Evolutionary conservation across 2,329 filamentous ascomycete genomes (phyloP).

Genomic region (Bipolaris oryzae): DNA sequence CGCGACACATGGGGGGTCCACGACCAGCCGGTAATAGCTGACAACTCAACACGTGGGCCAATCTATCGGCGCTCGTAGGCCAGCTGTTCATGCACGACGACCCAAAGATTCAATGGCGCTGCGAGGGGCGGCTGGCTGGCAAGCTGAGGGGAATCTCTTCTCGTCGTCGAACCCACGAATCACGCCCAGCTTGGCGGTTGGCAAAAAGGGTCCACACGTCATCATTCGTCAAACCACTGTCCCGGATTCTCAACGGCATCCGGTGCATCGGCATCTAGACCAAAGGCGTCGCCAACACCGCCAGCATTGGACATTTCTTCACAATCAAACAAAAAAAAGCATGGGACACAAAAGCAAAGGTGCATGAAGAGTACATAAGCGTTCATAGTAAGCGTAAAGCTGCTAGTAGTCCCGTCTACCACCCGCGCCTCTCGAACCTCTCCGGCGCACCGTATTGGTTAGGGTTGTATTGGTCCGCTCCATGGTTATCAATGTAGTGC

Average conservation of each 20-base stretch:
- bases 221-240: conserved; percentile 1
- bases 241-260: neutral
- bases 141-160: neutral
- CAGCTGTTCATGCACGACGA: neutral
- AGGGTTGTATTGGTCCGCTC: conserved; percentile 55
- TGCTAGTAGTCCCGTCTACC: conserved; percentile 27
- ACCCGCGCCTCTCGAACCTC: conserved; percentile 36
- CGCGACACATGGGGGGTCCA: conserved; percentile 1
- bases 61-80: neutral
- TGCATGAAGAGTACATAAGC: neutral
- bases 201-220: conserved; percentile 14
- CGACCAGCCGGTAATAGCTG: neutral
- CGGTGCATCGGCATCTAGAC: neutral
- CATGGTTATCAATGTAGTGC: conserved; percentile 52
- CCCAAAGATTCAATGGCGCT: neutral
- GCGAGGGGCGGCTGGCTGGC: conserved; percentile 7
- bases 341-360: neutral
- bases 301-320: neutral
- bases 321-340: neutral
- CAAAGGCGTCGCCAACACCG: neutral
- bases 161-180: conserved; percentile 13
- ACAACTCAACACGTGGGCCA: neutral
- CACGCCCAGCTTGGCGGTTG: conserved; percentile 16
- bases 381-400: neutral
- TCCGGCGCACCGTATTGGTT: conserved; percentile 49